Base-by-base conservation (phyloP, 495 filamentous ascomycete genomes). In the Penicillium arizonense region DNA sequence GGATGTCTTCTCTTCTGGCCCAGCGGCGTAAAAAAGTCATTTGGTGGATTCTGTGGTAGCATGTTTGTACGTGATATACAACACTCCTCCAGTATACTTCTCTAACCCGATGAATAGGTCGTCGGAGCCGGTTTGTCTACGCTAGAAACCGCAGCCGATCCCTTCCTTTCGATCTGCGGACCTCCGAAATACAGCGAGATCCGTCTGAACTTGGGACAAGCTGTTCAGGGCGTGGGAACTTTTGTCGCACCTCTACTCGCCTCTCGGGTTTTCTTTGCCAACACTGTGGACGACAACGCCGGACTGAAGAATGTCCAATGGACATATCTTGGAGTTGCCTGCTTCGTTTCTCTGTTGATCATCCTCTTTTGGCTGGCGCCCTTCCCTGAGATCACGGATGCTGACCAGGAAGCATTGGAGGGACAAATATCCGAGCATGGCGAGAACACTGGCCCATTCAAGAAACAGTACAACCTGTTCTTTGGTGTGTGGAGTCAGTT, bases 361-460 rank as follows among this genome's bases (percentile, higher is more conserved):
- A 60, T 80, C 44, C 71, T 87, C 42, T 90, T 90, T 71, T 85
- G 77, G 67, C 59, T 88, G 32, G 76, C 80, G 5, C 73, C 73
- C 0, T 86, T 90, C 34, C 86, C 86, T 24, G 86, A 90, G 66
- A 80, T 89, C 58, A 88, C 86, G 3, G 87, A 91, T 58, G 84
- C 85, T 28, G 86, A 89, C 64, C 88, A 88, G 84, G 80, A 75
- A 20, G 75, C 76, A 33, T 79, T 78, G 50, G 76, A 78, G 47
- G 65, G 70, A 49, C 69, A 63, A 13, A 57, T 68, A 6, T 68
- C 64, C 8, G 49, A 44, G 7, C 23, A 40, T 14, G 58, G 61
- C 21, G 61, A 65, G 52, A 76, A 74, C 28, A 71, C 77, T 58
- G 74, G 76, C 61, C 76, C 84, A 0, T 71, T 89, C 53, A 59